These are phyloP conservation scores for Celoporthe dispersa DNA, from an alignment of 2,329 filamentous ascomycete species.

Conservation along the genomic window DNA sequence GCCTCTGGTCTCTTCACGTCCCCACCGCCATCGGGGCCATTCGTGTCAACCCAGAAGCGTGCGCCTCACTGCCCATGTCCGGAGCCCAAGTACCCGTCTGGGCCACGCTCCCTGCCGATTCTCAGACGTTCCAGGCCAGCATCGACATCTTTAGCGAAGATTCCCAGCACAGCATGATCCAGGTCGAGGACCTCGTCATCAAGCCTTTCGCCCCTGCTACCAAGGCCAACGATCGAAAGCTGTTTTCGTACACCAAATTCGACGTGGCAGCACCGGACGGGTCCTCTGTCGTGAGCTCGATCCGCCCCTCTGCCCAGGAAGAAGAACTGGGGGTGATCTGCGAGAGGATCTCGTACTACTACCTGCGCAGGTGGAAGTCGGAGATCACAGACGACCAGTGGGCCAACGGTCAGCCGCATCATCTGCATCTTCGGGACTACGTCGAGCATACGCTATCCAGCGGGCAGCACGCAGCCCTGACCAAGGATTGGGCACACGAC, in stretches of 20 bases:
- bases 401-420: slow-evolving; percentile 30
- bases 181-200: slow-evolving; percentile 30
- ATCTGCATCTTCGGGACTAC: slow-evolving; percentile 31
- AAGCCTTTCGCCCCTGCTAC: slow-evolving; percentile 27
- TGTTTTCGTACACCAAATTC: slow-evolving; percentile 27
- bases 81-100: background rate
- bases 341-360: slow-evolving; percentile 35
- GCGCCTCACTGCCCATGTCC: background rate
- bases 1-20: slow-evolving; percentile 36
- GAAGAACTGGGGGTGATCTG: slow-evolving; percentile 26
- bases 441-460: slow-evolving; percentile 29
- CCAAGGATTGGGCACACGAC: slow-evolving; percentile 26
- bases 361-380: slow-evolving; percentile 32
- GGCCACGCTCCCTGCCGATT: background rate
- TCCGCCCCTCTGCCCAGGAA: slow-evolving; percentile 20
- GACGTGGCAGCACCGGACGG: slow-evolving; percentile 26
- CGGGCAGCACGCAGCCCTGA: slow-evolving; percentile 31
- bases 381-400: slow-evolving; percentile 33
- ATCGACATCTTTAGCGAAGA: slow-evolving; percentile 22
- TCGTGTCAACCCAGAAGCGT: background rate
- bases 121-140: slow-evolving; percentile 11
- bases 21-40: background rate
- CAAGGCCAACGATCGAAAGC: slow-evolving; percentile 21
- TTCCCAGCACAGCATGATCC: slow-evolving; percentile 29
- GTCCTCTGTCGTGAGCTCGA: slow-evolving; percentile 3